Base-by-base conservation (phyloP, 2,329 filamentous ascomycete genomes). In the Monilinia fructicola region DNA sequence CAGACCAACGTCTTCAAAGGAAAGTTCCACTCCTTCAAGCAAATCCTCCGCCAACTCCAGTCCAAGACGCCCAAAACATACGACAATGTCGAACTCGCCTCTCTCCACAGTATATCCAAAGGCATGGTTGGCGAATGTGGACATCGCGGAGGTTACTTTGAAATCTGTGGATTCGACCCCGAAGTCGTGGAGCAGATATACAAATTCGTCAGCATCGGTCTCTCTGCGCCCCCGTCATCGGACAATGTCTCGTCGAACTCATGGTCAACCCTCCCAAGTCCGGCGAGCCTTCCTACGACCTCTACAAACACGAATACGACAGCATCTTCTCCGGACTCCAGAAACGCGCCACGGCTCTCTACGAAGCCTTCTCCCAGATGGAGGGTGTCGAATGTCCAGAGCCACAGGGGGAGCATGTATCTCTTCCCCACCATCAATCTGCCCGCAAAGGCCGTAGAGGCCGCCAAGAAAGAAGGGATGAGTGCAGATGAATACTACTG, bases 71-170 rank as follows among this genome's bases (percentile, higher is more conserved):
- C 90, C 0, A 90, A 87, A 75, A 88, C 87, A 77, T 98, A 92
- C 80, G 91, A 96, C 79, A 78, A 86, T 72, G 83, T 99, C 68
- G 93, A 98, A 82, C 87, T 99, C 67, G 94, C 90, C 59, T 97
- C 92, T 63, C 84, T 99, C 71, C 94, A 99, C 84, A 94, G 90
- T 74, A 85, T 96, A 66, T 97, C 92, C 77, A 99, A 99, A 86
- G 95, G 95, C 75, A 98, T 99, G 93, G 91, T 97, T 11, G 95
- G 95, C 76, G 95, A 99, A 83, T 99, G 95, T 78, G 95, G 95
- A 63, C 95, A 99, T 82, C 91, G 95, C 71, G 95, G 94, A 73
- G 95, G 95, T 65, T 99, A 96, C 85, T 98, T 98, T 77, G 95
- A 99, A 84, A 88, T 99, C 67, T 87, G 93, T 68, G 92, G 92